Evolutionary conservation across 164 flowering plant species (phyloP).

Genomic region (Euptelea pleiosperma): DNA sequence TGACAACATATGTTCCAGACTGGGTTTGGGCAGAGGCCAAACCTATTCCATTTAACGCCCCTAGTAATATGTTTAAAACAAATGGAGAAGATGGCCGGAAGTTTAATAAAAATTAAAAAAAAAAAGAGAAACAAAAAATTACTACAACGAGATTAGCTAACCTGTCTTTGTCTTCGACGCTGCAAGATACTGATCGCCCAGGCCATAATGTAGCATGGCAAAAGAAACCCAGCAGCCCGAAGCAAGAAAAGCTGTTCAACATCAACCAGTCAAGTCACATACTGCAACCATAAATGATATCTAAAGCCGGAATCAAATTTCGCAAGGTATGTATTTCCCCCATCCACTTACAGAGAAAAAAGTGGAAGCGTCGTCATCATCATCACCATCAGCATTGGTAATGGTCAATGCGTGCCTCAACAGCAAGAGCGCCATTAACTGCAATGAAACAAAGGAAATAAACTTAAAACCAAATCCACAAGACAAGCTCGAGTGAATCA

Average conservation of each 20-base stretch:
- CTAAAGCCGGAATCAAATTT: not conserved
- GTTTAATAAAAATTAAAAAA: not conserved
- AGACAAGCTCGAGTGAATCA: too few species aligned
- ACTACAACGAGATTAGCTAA: slow-evolving; percentile 13
- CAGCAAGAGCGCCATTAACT: slow-evolving; percentile 83
- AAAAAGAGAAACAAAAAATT: not conserved
- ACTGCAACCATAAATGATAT: not conserved
- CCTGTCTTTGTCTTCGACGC: slow-evolving; percentile 79
- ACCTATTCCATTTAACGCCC: too few species aligned
- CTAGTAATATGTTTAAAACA: too few species aligned
- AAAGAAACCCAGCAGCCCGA: slow-evolving; percentile 82
- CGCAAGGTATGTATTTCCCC: not conserved
- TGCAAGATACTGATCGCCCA: slow-evolving; percentile 92
- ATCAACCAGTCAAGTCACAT: not conserved
- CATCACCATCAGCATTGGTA: slow-evolving; percentile 54
- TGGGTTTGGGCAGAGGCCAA: too few species aligned
- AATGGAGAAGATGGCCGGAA: too few species aligned
- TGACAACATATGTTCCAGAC: too few species aligned
- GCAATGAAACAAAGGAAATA: slow-evolving; percentile 10
- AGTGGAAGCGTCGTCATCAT: slow-evolving; percentile 59
- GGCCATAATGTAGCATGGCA: slow-evolving; percentile 95
- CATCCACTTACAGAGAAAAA: slow-evolving; percentile 68
- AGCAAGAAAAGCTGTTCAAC: slow-evolving; percentile 73
- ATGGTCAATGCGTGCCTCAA: slow-evolving; percentile 71
- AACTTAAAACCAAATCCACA: too few species aligned